Evolutionary conservation across 2,329 filamentous ascomycete species (phyloP).

Genomic region (Curvularia sp.): DNA sequence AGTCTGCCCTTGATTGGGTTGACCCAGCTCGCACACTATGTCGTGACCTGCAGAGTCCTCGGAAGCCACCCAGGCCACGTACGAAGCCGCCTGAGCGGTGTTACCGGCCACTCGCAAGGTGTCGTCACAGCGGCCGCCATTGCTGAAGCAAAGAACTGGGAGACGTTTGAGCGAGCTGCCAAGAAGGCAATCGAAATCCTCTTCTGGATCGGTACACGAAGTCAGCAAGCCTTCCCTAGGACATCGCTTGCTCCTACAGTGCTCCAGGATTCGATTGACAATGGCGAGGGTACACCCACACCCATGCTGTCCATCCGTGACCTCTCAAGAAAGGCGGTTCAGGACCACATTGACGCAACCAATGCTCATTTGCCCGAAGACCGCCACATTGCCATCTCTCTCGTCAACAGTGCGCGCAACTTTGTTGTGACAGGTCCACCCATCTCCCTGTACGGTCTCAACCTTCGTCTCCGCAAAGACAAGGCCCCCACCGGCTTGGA

Average conservation of each 20-base stretch:
- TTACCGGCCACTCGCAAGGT: conserved; percentile 96
- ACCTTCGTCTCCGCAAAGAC: conserved; percentile 92
- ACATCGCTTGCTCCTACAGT: conserved; percentile 91
- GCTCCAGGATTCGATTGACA: conserved; percentile 89
- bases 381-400: conserved; percentile 91
- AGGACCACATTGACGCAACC: conserved; percentile 95
- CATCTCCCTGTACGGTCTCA: conserved; percentile 94
- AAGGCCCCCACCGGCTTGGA: conserved; percentile 98
- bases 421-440: conserved; percentile 96
- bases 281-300: conserved; percentile 93
- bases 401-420: conserved; percentile 96
- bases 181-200: conserved; percentile 86
- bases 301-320: conserved; percentile 98
- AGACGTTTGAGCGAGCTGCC: conserved; percentile 82
- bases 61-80: conserved; percentile 89
- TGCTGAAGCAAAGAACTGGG: conserved; percentile 90
- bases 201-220: conserved; percentile 98
- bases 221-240: conserved; percentile 94
- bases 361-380: conserved; percentile 95
- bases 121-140: conserved; percentile 92
- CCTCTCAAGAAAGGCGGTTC: conserved; percentile 83
- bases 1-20: conserved; percentile 96
- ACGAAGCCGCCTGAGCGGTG: conserved; percentile 81
- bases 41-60: conserved; percentile 89
- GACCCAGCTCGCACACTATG: conserved; percentile 94